Evolutionary conservation across 139 green algal species (phyloP).

Genomic region (Closterium sp.): DNA sequence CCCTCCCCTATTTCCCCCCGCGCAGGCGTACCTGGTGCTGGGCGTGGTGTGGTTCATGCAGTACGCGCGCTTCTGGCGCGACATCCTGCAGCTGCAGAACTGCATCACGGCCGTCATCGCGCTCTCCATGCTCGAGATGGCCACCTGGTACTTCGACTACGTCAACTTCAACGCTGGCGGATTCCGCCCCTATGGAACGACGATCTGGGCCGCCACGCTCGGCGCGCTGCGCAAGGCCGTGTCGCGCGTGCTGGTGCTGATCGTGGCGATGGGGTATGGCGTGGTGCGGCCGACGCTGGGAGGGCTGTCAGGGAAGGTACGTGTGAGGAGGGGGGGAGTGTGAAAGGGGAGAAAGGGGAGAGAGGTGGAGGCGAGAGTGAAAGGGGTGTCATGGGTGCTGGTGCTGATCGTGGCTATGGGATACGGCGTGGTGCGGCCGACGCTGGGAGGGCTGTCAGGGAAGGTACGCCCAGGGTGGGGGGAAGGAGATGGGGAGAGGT

Average conservation of each 20-base stretch:
- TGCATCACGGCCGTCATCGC: constrained; percentile 65
- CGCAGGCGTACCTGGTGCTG: constrained; percentile 55
- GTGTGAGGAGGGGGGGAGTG: neutral
- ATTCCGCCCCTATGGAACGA: constrained; percentile 58
- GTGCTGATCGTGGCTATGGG: constrained; percentile 70
- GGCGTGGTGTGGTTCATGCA: constrained; percentile 52
- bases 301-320: constrained; percentile 50
- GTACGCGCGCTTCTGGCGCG: constrained; percentile 53
- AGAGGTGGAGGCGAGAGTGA: constrained; percentile 6
- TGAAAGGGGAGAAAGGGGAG: neutral
- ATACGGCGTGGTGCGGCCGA: constrained; percentile 68
- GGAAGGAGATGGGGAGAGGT: neutral
- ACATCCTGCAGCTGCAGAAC: constrained; percentile 66
- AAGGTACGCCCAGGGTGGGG: constrained; percentile 30
- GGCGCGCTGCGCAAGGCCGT: constrained; percentile 62
- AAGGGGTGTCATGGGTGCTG: neutral
- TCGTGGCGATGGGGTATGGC: constrained; percentile 71
- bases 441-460: constrained; percentile 58
- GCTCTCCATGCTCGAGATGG: constrained; percentile 67
- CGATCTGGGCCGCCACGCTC: constrained; percentile 65
- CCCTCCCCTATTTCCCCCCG: neutral
- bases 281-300: constrained; percentile 68
- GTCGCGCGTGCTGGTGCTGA: constrained; percentile 61
- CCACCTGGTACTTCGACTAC: constrained; percentile 73
- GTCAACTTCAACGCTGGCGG: constrained; percentile 71